Conservation (phyloP, 805 yeast genomes). For the Candida golubevii region DNA sequence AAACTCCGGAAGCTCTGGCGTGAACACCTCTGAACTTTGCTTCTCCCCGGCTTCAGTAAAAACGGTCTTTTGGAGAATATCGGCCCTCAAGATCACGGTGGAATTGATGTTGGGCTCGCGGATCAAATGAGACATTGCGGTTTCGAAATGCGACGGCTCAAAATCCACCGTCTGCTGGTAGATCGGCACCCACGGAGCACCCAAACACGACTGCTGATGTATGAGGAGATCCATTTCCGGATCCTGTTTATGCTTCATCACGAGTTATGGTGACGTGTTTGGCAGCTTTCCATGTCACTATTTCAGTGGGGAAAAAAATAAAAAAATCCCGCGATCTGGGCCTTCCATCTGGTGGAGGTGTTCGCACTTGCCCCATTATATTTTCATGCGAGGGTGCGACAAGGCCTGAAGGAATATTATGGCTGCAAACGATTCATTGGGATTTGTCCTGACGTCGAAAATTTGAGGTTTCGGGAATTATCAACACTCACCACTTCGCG, state of each 20-base stretch:
- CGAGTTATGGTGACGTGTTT: not conserved
- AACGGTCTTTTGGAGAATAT: constrained; percentile 54
- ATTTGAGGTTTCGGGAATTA: too few species aligned
- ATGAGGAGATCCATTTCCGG: constrained; percentile 13
- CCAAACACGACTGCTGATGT: constrained; percentile 40
- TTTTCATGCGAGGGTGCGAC: too few species aligned
- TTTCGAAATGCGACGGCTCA: constrained; percentile 53
- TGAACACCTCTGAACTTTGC: not conserved
- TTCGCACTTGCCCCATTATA: not conserved
- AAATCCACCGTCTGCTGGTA: constrained; percentile 49
- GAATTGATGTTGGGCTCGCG: constrained; percentile 88
- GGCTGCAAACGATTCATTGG: too few species aligned
- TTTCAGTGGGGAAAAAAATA: not conserved
- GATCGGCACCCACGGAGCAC: constrained; percentile 60
- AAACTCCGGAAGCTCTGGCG: constrained; percentile 33
- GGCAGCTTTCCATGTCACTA: not conserved
- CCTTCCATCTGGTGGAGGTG: not conserved
- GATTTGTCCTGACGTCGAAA: too few species aligned
- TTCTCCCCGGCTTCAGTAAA: constrained; percentile 35
- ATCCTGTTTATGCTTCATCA: constrained; percentile 9
- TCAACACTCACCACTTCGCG: too few species aligned
- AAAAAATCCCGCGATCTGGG: not conserved
- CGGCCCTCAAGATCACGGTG: constrained; percentile 85
- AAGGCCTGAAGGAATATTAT: too few species aligned
- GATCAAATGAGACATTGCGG: constrained; percentile 76